Conservation (phyloP, 345 rosid species). For the Salix dunnii region DNA sequence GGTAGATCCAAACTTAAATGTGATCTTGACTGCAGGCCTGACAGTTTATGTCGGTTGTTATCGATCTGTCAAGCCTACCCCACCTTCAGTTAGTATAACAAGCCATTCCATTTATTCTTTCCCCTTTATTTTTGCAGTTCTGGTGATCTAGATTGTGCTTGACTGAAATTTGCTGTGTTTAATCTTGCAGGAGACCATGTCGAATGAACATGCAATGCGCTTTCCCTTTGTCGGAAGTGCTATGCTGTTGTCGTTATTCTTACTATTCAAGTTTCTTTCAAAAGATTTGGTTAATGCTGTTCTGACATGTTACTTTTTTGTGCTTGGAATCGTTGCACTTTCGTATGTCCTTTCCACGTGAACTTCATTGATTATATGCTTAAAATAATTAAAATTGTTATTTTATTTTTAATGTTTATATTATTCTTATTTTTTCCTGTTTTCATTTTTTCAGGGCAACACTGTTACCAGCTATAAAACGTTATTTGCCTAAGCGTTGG, state of each 20-base stretch:
- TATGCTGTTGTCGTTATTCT: constrained; percentile 85
- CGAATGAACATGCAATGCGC: constrained; percentile 98
- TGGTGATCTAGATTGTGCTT: not conserved
- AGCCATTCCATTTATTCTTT: not conserved
- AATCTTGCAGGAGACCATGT: constrained; percentile 85
- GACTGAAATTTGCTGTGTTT: constrained; percentile 8
- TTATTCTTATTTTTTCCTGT: constrained; percentile 17
- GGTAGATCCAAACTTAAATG: constrained; percentile 90
- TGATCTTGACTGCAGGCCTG: constrained; percentile 82
- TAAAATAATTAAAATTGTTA: not conserved
- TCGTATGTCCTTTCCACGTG: constrained; percentile 58
- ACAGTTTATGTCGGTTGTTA: constrained; percentile 94
- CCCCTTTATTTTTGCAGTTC: not conserved
- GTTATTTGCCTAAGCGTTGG: constrained; percentile 75
- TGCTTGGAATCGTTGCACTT: constrained; percentile 89
- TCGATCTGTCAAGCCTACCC: constrained; percentile 95
- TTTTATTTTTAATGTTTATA: not conserved
- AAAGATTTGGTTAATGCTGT: constrained; percentile 97
- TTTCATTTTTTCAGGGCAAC: constrained; percentile 63
- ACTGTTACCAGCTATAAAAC: constrained; percentile 69
- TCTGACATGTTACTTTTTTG: constrained; percentile 85
- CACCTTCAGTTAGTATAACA: constrained; percentile 60
- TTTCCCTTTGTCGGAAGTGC: constrained; percentile 99
- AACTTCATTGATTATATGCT: constrained; percentile 2
- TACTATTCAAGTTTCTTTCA: constrained; percentile 90